These are phyloP conservation scores for Oxytropis ochrocephala DNA, from an alignment of 306 rosid genomes.

Conservation along the genomic window DNA sequence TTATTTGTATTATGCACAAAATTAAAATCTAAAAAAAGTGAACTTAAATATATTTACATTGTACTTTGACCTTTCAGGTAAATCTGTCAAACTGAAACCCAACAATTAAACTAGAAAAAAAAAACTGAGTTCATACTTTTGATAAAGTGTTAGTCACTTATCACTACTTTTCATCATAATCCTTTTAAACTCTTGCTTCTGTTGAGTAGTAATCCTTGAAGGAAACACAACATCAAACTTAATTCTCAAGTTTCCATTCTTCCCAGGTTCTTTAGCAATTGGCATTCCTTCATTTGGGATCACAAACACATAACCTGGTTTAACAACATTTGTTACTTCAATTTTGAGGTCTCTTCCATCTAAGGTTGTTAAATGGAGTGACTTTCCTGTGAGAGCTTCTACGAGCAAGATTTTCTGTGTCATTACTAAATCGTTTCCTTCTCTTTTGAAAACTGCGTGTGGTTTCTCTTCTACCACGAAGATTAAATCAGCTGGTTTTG, in stretches of 20 bases:
- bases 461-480: slow-evolving; percentile 66
- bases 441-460: slow-evolving; percentile 51
- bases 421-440: slow-evolving; percentile 51
- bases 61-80: slow-evolving; percentile 2
- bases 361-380: slow-evolving; percentile 42
- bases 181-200: slow-evolving; percentile 46
- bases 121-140: not conserved
- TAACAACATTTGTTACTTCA: slow-evolving; percentile 41
- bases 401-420: slow-evolving; percentile 35
- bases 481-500: slow-evolving; percentile 43
- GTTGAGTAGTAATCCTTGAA: slow-evolving; percentile 39
- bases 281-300: slow-evolving; percentile 76
- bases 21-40: not conserved
- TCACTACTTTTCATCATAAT: slow-evolving; percentile 35
- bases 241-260: slow-evolving; percentile 56
- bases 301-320: slow-evolving; percentile 45
- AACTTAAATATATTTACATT: slow-evolving; percentile 18
- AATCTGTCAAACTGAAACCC: slow-evolving; percentile 1
- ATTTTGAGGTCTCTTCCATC: slow-evolving; percentile 51
- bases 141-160: not conserved
- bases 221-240: slow-evolving; percentile 59
- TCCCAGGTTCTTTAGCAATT: slow-evolving; percentile 47
- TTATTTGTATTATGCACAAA: slow-evolving; percentile 33
- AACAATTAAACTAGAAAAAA: not conserved
- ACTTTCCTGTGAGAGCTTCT: slow-evolving; percentile 56